Evolutionary conservation across 2,329 filamentous ascomycete genomes (phyloP), one percentile per base, ranked within the genome.

Genomic region (Camillea tinctor): DNA sequence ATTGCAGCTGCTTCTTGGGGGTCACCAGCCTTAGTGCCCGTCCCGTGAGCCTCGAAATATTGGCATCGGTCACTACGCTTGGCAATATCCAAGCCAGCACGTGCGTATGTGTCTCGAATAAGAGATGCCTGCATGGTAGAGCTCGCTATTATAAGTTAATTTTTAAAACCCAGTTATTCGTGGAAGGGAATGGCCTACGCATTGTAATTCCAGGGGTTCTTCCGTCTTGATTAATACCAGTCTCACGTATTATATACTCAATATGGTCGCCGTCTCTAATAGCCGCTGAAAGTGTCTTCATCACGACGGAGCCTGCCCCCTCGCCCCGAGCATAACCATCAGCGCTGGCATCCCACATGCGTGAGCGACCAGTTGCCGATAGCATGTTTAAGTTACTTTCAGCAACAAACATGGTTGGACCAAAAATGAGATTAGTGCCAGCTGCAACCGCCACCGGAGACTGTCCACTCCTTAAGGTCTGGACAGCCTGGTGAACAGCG

Each of bases 231-330:
- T 66, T 66, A 2, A 62, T 4, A 0, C 59, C 64, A 0, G 65
- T 66, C 24, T 63, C 63, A 7, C 65, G 64, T 20, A 67, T 63
- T 8, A 66, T 53, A 20, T 55, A 63, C 6, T 66, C 61, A 23
- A 67, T 66, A n/a, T 63, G 52, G 44, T 69, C 61, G 50, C 66
- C 62, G 59, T 67, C 55, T 26, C 3, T 67, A 3, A 82, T 57
- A 0, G 82, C 82, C 1, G 72, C 62, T 44, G 36, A 44, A n/a
- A 74, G 64, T 1, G 62, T 66, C 54, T 75, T 75, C 22, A 75
- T 53, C 7, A 75, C 56, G 2, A 75, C 53, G 6, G 67, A 60
- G 8, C 63, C 71, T 22, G 69, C 62, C 49, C 72, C 73, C 53
- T 75, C 73, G 2, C 72, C 73, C n/a, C 73, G 66, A 19, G 64